These are phyloP conservation scores for Chalciporus sp. DNA, from an alignment of 1,284 basidiomycete species.

Conservation along the genomic window DNA sequence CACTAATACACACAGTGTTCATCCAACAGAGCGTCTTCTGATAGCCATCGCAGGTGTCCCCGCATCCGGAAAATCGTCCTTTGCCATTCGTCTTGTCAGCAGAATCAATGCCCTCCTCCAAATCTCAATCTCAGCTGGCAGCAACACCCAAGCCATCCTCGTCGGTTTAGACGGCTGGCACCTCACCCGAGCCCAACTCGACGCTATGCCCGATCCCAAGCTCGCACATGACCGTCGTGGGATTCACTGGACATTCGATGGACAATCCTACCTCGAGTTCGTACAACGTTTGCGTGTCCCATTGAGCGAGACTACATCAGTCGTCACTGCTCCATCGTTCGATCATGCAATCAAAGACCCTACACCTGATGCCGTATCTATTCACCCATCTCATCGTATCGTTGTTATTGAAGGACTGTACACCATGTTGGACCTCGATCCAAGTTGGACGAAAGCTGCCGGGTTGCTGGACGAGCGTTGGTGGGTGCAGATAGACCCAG, in stretches of 20 bases:
- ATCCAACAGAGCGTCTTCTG: slow-evolving; percentile 52
- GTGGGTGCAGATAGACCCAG: slow-evolving; percentile 68
- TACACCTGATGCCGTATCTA: slow-evolving; percentile 51
- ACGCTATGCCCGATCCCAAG: slow-evolving; percentile 68
- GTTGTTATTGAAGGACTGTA: slow-evolving; percentile 88
- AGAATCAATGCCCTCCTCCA: slow-evolving; percentile 31
- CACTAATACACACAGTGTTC: slow-evolving; percentile 9
- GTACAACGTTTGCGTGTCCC: slow-evolving; percentile 53
- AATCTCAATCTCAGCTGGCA: slow-evolving; percentile 5
- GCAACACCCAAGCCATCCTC: slow-evolving; percentile 46
- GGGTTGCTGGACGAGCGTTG: slow-evolving; percentile 76
- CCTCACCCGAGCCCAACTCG: slow-evolving; percentile 64
- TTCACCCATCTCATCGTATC: slow-evolving; percentile 69
- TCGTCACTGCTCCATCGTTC: slow-evolving; percentile 73
- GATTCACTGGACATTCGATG: slow-evolving; percentile 77
- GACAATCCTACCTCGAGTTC: slow-evolving; percentile 65
- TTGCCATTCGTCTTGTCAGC: slow-evolving; percentile 59
- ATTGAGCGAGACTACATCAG: slow-evolving; percentile 26
- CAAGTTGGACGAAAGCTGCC: slow-evolving; percentile 70
- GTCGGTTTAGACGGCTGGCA: slow-evolving; percentile 90
- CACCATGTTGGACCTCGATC: slow-evolving; percentile 66
- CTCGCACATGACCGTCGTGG: slow-evolving; percentile 73
- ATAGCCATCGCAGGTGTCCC: slow-evolving; percentile 82
- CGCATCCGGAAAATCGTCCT: slow-evolving; percentile 81
- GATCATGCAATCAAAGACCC: slow-evolving; percentile 73